These are phyloP conservation scores for Aspergillus sp. DNA, from an alignment of 2,329 filamentous ascomycete species.

Conservation along the genomic window DNA sequence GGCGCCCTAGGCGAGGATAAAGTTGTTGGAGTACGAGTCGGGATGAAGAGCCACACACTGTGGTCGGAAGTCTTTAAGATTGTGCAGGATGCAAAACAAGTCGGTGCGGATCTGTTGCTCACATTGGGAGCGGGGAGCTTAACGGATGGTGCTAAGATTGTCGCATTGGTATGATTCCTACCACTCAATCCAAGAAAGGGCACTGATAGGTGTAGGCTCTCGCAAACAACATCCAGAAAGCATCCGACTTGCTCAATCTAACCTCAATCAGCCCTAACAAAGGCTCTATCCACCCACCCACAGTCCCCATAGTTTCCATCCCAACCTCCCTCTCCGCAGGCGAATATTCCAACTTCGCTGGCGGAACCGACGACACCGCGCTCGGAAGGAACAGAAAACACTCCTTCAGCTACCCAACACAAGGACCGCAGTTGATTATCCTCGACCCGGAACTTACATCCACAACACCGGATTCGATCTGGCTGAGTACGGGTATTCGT, in stretches of 20 bases:
- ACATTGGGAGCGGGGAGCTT: constrained; percentile 51
- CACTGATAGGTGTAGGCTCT: constrained; percentile 30
- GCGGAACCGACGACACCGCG: constrained; percentile 28
- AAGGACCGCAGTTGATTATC: constrained; percentile 48
- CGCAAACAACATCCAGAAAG: constrained; percentile 40
- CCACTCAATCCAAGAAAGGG: not conserved
- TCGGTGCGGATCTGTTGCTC: constrained; percentile 44
- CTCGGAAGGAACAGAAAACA: constrained; percentile 26
- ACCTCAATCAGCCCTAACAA: constrained; percentile 18
- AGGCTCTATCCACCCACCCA: constrained; percentile 18
- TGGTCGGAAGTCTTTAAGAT: constrained; percentile 49
- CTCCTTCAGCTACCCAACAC: constrained; percentile 30
- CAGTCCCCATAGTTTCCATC: constrained; percentile 32
- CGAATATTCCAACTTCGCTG: constrained; percentile 37
- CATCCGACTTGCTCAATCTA: constrained; percentile 35
- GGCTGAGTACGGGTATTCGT: constrained; percentile 53
- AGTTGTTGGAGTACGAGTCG: constrained; percentile 40
- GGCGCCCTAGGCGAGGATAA: constrained; percentile 33
- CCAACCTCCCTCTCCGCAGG: constrained; percentile 39
- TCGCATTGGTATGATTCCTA: constrained; percentile 35
- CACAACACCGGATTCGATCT: constrained; percentile 48
- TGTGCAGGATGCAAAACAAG: constrained; percentile 32
- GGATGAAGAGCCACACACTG: constrained; percentile 50
- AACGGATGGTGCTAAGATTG: constrained; percentile 52
- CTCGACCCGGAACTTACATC: constrained; percentile 48